Evolutionary conservation across 495 filamentous ascomycete genomes (phyloP).

Genomic region (Evernia prunastri): DNA sequence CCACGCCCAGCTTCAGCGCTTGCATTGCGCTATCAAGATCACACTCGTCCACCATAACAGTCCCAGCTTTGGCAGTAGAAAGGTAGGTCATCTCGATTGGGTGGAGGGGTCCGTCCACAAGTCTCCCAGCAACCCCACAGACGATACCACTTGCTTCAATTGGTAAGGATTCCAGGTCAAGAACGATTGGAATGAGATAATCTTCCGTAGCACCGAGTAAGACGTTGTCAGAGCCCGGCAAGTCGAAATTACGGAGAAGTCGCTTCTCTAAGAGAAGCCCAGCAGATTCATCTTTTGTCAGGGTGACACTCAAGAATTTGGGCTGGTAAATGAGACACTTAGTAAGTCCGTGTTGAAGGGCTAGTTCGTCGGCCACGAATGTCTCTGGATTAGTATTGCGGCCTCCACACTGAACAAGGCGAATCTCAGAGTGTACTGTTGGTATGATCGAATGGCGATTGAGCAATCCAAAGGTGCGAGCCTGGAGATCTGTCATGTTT

Average conservation of each 20-base stretch:
- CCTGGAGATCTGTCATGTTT: slow-evolving; percentile 70
- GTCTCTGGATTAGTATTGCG: slow-evolving; percentile 42
- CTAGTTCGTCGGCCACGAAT: slow-evolving; percentile 38
- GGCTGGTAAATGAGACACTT: slow-evolving; percentile 66
- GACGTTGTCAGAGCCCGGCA: slow-evolving; percentile 46
- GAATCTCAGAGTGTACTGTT: slow-evolving; percentile 57
- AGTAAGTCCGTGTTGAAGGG: slow-evolving; percentile 60
- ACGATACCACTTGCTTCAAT: slow-evolving; percentile 91
- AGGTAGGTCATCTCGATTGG: slow-evolving; percentile 84
- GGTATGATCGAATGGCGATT: slow-evolving; percentile 69
- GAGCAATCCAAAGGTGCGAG: slow-evolving; percentile 70
- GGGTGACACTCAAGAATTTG: slow-evolving; percentile 75
- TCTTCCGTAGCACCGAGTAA: slow-evolving; percentile 77
- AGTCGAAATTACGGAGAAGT: slow-evolving; percentile 52
- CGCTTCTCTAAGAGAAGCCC: slow-evolving; percentile 74
- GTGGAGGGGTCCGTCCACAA: slow-evolving; percentile 50
- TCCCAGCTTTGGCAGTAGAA: slow-evolving; percentile 81
- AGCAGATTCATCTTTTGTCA: slow-evolving; percentile 78
- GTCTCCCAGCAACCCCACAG: slow-evolving; percentile 76
- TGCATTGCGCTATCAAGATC: slow-evolving; percentile 65
- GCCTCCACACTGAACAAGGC: slow-evolving; percentile 79
- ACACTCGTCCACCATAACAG: slow-evolving; percentile 73
- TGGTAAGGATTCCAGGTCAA: slow-evolving; percentile 75
- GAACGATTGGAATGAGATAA: slow-evolving; percentile 77
- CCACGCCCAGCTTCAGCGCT: slow-evolving; percentile 42